A percentile compares a stretch with the other conserved stretches of the same genome.
phyloP scores from a whole-genome alignment of 257 asterid species.

The Solanum dulcamara region DNA sequence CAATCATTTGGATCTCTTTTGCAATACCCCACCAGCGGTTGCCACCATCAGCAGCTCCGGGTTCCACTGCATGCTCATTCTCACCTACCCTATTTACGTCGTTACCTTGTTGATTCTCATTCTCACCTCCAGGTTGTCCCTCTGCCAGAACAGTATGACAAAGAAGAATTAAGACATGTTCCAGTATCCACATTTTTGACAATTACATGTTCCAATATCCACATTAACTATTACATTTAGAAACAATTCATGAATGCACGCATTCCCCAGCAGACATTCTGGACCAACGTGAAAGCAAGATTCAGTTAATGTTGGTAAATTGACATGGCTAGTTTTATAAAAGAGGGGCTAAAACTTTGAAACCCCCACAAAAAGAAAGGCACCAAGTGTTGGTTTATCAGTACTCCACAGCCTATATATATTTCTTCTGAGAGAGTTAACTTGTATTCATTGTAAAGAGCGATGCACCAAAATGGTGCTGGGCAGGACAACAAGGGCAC shows the following conservation, averaged over 20 bases:
- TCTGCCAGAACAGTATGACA: conserved; percentile 23
- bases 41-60: conserved; percentile 38
- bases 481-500: neutral
- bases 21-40: conserved; percentile 73
- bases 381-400: neutral
- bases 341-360: neutral
- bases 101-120: conserved; percentile 34
- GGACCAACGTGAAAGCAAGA: neutral
- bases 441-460: neutral
- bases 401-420: neutral
- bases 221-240: neutral
- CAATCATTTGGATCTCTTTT: conserved; percentile 74
- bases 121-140: conserved; percentile 41
- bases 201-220: neutral
- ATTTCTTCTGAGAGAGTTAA: neutral
- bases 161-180: neutral
- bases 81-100: conserved; percentile 35
- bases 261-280: neutral
- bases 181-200: neutral
- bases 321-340: neutral
- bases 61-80: conserved; percentile 39
- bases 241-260: neutral
- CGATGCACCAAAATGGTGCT: neutral
- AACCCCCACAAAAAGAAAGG: neutral
- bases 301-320: neutral